Evolutionary conservation across 176 grass and related monocot species (phyloP).

Genomic region (Miscanthus lutarioriparius): DNA sequence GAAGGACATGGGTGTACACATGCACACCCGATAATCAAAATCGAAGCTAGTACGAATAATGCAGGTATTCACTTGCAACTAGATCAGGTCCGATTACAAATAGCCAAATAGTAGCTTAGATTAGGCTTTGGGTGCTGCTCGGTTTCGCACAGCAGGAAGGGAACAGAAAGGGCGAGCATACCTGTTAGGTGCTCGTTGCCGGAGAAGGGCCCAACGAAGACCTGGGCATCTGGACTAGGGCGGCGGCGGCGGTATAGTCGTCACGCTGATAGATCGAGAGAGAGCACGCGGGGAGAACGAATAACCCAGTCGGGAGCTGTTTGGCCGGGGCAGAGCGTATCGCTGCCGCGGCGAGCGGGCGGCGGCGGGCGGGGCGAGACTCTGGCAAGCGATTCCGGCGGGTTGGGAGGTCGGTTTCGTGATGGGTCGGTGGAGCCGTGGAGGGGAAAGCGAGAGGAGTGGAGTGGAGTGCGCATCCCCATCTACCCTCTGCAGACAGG

Average conservation of each 20-base stretch:
- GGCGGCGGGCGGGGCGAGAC: not conserved
- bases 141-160: not conserved
- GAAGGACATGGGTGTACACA: not conserved
- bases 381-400: not conserved
- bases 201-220: not conserved
- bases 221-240: not conserved
- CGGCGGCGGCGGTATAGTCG: not conserved
- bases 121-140: not conserved
- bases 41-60: not conserved
- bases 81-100: not conserved
- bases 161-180: not conserved
- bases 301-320: not conserved
- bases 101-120: not conserved
- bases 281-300: not conserved
- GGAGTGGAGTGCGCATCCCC: not conserved
- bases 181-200: not conserved
- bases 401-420: not conserved
- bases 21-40: not conserved
- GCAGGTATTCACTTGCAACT: not conserved
- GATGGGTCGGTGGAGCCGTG: not conserved
- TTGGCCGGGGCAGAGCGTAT: not conserved
- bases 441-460: constrained; percentile 33
- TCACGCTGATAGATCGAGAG: not conserved
- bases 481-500: not conserved
- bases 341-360: not conserved